Conservation (phyloP, 2,329 filamentous ascomycete species). For the Thielaviopsis euricoi region DNA sequence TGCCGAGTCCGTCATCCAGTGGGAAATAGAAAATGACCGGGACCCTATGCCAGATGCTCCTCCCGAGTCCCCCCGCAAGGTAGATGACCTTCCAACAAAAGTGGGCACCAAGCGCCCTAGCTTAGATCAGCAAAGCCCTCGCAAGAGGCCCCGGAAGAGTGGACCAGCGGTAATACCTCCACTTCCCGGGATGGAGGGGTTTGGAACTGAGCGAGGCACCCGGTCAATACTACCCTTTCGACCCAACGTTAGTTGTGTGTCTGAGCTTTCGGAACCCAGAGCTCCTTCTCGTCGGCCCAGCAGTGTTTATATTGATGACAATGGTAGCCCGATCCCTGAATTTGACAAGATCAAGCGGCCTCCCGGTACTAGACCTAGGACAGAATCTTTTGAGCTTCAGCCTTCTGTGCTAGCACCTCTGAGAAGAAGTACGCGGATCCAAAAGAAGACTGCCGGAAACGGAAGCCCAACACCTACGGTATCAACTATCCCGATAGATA, state of each 20-base stretch:
- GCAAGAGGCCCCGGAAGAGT: background rate
- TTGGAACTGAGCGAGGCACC: background rate
- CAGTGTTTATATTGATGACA: slow-evolving; percentile 8
- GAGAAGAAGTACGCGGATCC: background rate
- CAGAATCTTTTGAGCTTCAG: background rate
- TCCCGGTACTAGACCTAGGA: background rate
- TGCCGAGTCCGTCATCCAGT: background rate
- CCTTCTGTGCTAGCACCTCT: background rate
- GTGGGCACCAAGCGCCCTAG: background rate
- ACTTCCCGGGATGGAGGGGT: slow-evolving; percentile 3
- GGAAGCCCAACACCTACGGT: background rate
- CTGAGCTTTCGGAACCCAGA: slow-evolving; percentile 1
- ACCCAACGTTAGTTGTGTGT: background rate
- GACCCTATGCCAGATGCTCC: background rate
- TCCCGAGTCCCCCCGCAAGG: background rate
- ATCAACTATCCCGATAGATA: background rate
- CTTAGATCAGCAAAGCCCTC: background rate
- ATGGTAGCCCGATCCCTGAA: slow-evolving; percentile 8
- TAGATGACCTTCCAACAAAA: background rate
- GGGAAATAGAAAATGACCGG: background rate
- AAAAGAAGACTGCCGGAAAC: background rate
- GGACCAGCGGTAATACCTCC: background rate
- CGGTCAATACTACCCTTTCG: background rate
- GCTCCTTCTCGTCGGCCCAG: background rate
- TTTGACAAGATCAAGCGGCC: background rate